Percentiles rank a stretch among this genome's conserved stretches.
These are phyloP conservation scores for Cicer judaicum DNA, from an alignment of 306 rosid species.

Conservation along the genomic window DNA sequence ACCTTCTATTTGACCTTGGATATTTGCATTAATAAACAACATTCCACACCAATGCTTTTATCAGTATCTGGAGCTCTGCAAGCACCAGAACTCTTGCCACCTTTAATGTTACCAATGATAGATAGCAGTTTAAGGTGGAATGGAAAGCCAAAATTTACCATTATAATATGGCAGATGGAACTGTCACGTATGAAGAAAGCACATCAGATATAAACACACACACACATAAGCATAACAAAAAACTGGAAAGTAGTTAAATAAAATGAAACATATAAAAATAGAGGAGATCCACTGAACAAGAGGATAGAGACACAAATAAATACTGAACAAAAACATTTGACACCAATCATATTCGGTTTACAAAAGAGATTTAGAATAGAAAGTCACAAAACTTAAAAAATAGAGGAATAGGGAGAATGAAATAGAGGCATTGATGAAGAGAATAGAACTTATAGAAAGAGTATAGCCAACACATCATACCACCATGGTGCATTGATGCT, in stretches of 20 bases:
- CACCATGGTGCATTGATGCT: background rate
- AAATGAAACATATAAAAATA: background rate
- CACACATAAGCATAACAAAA: background rate
- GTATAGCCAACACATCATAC: background rate
- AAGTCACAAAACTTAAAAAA: background rate
- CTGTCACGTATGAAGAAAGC: background rate
- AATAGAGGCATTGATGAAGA: background rate
- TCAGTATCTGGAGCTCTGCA: background rate
- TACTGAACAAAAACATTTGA: background rate
- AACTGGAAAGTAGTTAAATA: background rate
- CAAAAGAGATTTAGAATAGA: background rate
- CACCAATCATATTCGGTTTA: background rate
- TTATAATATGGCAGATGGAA: background rate
- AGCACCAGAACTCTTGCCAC: slow-evolving; percentile 18
- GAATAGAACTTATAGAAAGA: background rate
- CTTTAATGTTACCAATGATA: slow-evolving; percentile 2
- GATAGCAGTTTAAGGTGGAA: background rate
- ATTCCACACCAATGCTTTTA: background rate
- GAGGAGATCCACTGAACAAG: background rate
- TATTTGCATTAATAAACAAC: slow-evolving; percentile 10
- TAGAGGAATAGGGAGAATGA: background rate
- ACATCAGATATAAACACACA: background rate
- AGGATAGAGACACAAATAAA: background rate
- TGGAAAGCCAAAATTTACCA: background rate
- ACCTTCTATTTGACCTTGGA: slow-evolving; percentile 9